Percentiles rank a stretch among this genome's conserved stretches.
These are phyloP conservation scores for Stachybotrys echinatus DNA, from an alignment of 2,329 filamentous ascomycete species.

Conservation along the genomic window DNA sequence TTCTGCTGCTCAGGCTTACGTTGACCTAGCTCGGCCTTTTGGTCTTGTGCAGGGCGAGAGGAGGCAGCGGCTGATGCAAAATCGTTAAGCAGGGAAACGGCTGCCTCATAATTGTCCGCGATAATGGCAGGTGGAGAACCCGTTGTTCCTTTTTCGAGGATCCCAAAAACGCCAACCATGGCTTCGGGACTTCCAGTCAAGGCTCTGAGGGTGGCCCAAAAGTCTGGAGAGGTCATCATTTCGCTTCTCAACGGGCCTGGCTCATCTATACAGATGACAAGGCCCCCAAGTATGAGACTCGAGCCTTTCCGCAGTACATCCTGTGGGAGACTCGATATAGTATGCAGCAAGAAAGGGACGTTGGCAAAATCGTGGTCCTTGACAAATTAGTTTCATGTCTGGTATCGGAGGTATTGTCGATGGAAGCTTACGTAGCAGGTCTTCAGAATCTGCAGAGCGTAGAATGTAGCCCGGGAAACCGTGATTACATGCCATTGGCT, in stretches of 20 bases:
- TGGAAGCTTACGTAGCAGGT: conserved; percentile 69
- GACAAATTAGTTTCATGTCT: not conserved
- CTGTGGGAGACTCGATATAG: conserved; percentile 81
- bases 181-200: conserved; percentile 66
- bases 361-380: conserved; percentile 88
- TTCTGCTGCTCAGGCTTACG: conserved; percentile 23
- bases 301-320: conserved; percentile 72
- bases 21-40: conserved; percentile 52
- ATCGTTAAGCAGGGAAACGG: conserved; percentile 77
- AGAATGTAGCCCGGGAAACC: conserved; percentile 78
- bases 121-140: conserved; percentile 78
- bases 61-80: conserved; percentile 79
- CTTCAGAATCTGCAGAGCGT: conserved; percentile 75
- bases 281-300: conserved; percentile 68
- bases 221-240: conserved; percentile 93
- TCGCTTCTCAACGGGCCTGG: conserved; percentile 78
- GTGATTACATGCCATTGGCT: conserved; percentile 76
- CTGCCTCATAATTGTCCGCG: conserved; percentile 91
- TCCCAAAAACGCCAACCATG: conserved; percentile 74
- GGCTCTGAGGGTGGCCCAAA: conserved; percentile 84
- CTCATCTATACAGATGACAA: conserved; percentile 74
- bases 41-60: conserved; percentile 43
- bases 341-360: conserved; percentile 85
- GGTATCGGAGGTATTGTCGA: not conserved
- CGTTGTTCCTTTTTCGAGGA: conserved; percentile 73